Conservation (phyloP, 192 early-diverging fungal species). For the Polychytrium aggregatum region DNA sequence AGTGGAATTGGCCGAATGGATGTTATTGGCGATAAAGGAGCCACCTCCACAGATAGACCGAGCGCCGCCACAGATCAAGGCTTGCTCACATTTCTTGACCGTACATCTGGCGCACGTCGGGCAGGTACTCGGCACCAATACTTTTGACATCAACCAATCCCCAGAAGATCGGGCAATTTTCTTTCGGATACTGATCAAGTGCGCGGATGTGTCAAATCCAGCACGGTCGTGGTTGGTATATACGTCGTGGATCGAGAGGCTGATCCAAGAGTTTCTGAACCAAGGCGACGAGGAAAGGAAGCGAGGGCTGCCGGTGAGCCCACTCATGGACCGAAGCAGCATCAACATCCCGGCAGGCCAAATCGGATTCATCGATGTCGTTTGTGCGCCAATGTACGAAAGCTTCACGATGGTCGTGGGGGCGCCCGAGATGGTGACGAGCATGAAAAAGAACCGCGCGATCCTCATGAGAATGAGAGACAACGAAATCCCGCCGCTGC, state of each 20-base stretch:
- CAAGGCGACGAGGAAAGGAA: conserved; percentile 41
- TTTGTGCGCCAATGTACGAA: conserved; percentile 37
- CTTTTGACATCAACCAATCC: too few species aligned
- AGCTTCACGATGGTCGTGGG: too few species aligned
- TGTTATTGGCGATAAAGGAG: conserved; percentile 24
- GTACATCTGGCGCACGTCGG: neutral
- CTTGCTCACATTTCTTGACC: conserved; percentile 27
- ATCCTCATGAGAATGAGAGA: too few species aligned
- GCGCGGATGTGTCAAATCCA: conserved; percentile 43
- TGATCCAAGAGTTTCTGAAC: conserved; percentile 39
- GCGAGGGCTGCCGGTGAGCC: conserved; percentile 26
- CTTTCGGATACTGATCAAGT: conserved; percentile 37
- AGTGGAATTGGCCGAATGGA: conserved; percentile 30
- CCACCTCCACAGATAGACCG: too few species aligned
- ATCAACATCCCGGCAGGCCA: conserved; percentile 46
- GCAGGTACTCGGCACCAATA: too few species aligned
- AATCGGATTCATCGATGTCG: conserved; percentile 45
- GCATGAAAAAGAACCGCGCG: too few species aligned
- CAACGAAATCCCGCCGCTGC: too few species aligned
- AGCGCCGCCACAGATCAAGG: too few species aligned
- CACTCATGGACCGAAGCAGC: conserved; percentile 35
- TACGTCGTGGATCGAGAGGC: conserved; percentile 28
- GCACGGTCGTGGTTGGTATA: conserved; percentile 25
- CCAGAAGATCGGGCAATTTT: too few species aligned
- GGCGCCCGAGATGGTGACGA: too few species aligned